Evolutionary conservation across 75 land plant species (phyloP).

Genomic region (Isoetes taiwanensis): DNA sequence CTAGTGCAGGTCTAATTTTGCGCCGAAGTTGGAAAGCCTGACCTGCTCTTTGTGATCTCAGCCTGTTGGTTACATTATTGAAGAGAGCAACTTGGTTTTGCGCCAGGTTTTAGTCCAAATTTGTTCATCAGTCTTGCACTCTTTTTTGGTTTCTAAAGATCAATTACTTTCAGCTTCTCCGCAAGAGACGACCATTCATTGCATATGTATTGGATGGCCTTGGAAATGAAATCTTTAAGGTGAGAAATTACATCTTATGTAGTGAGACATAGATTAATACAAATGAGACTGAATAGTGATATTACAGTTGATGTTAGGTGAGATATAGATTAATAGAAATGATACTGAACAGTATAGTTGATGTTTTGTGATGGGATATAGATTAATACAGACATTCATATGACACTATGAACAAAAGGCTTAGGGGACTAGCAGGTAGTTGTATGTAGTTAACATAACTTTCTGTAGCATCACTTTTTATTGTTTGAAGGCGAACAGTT

Average conservation of each 20-base stretch:
- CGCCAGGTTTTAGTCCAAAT: slow-evolving; percentile 49
- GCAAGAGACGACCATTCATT: slow-evolving; percentile 72
- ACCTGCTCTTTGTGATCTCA: slow-evolving; percentile 26
- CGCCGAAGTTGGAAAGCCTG: slow-evolving; percentile 11
- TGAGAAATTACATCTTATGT: slow-evolving; percentile 12
- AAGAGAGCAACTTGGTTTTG: slow-evolving; percentile 66
- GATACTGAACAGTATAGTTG: no score
- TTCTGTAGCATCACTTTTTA: not conserved
- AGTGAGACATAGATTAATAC: no score
- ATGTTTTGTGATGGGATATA: no score
- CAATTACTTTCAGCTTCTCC: slow-evolving; percentile 40
- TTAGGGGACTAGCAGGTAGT: no score
- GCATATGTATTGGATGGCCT: slow-evolving; percentile 61
- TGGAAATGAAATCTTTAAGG: slow-evolving; percentile 72
- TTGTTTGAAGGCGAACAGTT: not conserved
- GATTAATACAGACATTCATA: no score
- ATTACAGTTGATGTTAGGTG: no score
- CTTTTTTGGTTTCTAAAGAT: not conserved
- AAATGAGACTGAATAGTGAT: no score
- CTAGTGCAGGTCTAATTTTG: slow-evolving; percentile 2
- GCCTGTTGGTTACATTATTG: slow-evolving; percentile 89
- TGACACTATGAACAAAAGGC: no score
- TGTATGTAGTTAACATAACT: no score
- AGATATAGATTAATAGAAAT: no score
- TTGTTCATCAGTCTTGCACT: not conserved